Base-by-base conservation (phyloP, 1,139 yeast genomes). In the Sugiyamaella pinicola region DNA sequence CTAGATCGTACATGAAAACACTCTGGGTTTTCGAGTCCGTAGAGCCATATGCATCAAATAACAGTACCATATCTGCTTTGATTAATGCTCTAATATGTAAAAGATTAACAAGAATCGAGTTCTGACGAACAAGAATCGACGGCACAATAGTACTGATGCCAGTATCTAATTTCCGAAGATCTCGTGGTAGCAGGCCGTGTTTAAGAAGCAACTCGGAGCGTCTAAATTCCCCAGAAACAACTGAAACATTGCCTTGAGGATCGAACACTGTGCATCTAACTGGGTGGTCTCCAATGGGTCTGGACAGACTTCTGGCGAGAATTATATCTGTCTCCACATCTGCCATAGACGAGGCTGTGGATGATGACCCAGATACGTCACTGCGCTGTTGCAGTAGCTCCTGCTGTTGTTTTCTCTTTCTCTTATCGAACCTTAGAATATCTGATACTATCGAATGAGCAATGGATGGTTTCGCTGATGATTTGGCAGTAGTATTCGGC, bases 61-160 rank as follows among this genome's bases (percentile, higher is more conserved):
- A 79, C 69, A 88, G 82, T 9, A 93, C 95, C 58, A 80, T 74
- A 64, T 91, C 95, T 26, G 84, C 81, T 64, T 87, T 87, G 33
- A 93, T 82, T 49, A 93, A 76, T 0, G 98, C 96, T 59, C 90
- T 85, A 38, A 93, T 87, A 67, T 93, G 96, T 47, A 91, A 73
- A 54, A 93, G 72, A 64, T 88, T 90, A 44, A 93, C 82, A 47
- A 93, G 72, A 26, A 91, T 87, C 37, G 96, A 85, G 62, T 83
- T 81, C 29, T 85, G 81, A 50, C 97, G 80, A 13, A 90, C 85
- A 65, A 88, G 77, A 39, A 93, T 84, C 29, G 93, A 82, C 0
- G 99, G 99, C 8, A 89, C 93, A 33, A 93, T 87, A 68, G 90
- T 96, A 57, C 87, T 84, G 24, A 87, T 79, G 0, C 96, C 88